Evolutionary conservation across 371 early-diverging fungal species (phyloP), one percentile per base, ranked within the genome.

Genomic region (Apophysomyces variabilis): DNA sequence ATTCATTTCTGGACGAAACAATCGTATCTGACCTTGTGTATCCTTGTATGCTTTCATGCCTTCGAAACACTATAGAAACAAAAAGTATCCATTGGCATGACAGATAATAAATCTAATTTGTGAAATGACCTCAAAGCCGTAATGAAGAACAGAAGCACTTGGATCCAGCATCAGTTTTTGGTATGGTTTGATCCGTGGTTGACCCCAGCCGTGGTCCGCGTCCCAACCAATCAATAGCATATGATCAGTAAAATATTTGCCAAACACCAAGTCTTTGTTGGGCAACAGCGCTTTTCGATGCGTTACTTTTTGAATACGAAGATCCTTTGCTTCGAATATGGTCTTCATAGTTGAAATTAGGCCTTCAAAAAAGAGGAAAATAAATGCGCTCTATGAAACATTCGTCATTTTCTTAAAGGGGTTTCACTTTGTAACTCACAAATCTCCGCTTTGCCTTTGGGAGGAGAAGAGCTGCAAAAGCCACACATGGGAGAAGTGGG

Each of bases 1-100:
- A 85, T 95, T 96, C 89, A 91, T 92, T 39, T 93, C 90, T 3
- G 95, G 95, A 26, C 96, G 85, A 84, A 93, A 95, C 63, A 96
- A 76, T 58, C 95, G 85, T 44, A 94, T 85, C 44, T 86, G 86
- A 38, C 95, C 95, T 18, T 90, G 68, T 63, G 81, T 82, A 70
- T 94, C 95, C 71, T 92, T 93, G 74, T 88, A 96, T 36, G 95
- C 96, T 77, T 95, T 95, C 86, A 93, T 84, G 32, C 96, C 96
- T 82, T 96, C 97, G 64, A 96, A 96, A 67, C 95, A 94, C 86
- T 84, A 64, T 13, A 3, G 13, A 57, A 62, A 8, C 5, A 12
- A 38, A 45, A 5, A n/a, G 6, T n/a, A 18, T 45, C 12, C 43
- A 43, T 43, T 14, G 12, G 43, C 1, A 14, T 26, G 43, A 43